Evolutionary conservation across 139 green algal genomes (phyloP), one percentile per base, ranked within the genome.

Genomic region (Diplosphaera chodatii): DNA sequence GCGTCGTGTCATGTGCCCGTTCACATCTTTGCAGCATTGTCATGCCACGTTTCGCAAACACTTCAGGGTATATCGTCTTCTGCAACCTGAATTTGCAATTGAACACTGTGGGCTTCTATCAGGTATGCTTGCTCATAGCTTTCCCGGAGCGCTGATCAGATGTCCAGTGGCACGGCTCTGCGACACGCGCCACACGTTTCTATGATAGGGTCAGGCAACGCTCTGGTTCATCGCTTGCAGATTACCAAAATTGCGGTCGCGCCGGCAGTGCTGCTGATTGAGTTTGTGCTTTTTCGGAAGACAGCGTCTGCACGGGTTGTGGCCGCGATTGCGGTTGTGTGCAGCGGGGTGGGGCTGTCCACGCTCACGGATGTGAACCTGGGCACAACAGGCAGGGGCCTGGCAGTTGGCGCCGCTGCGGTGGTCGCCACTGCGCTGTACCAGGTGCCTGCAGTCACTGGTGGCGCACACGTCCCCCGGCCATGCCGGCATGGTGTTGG

Each of bases 31-130:
- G n/a, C n/a, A n/a, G n/a, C n/a, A n/a, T n/a, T n/a, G n/a, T n/a
- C n/a, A n/a, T n/a, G n/a, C n/a, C n/a, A n/a, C n/a, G n/a, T n/a
- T n/a, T n/a, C n/a, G n/a, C n/a, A n/a, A n/a, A 25, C 8, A 18
- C 16, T 59, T 10, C 48, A 59, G 48, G 79, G 10, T 97, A 97
- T 75, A 93, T 97, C 23, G 87, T 96, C 16, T 74, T 94, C 4
- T 87, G 88, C 76, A 97, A 96, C 70, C 74, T 96, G 0, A 93
- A 86, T 41, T 73, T 97, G 0, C 89, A 94, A 62, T 40, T 96
- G 16, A 97, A 97, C 85, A 92, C 84, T 1, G 87, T 96, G 0
- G 87, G 91, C 10, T 96, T 96, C 77, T 96, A 94, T 72, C 90
- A 96, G 76, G 74, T 59, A 18, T 25, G 48, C 18, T 25, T 25